A percentile compares a stretch with the other conserved stretches of the same genome.
These are phyloP conservation scores for Earliella scabrosa DNA, from an alignment of 1,284 basidiomycete genomes.

Conservation along the genomic window DNA sequence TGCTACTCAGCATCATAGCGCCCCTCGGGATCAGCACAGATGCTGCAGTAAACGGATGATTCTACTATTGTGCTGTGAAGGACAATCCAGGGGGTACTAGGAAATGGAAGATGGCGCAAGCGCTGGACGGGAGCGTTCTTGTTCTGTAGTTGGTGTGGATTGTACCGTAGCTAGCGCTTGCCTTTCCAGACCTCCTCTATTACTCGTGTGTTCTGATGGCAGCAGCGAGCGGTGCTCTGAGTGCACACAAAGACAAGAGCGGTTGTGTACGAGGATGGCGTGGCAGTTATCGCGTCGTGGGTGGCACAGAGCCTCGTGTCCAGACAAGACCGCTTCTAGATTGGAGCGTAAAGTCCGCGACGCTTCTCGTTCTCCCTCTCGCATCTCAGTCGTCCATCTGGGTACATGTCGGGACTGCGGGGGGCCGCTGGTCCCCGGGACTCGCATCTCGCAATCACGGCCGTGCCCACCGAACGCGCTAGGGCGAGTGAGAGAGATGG, in stretches of 20 bases:
- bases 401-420: conserved; percentile 2
- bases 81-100: background rate
- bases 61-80: background rate
- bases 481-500: too few species aligned
- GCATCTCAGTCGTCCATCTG: background rate
- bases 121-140: background rate
- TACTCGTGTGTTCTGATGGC: background rate
- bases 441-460: background rate
- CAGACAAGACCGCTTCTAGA: background rate
- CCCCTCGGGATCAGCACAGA: background rate
- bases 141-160: background rate
- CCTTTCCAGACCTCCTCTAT: background rate
- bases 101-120: background rate
- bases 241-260: background rate
- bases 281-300: background rate
- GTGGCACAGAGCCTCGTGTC: conserved; percentile 12
- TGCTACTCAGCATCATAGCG: background rate
- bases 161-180: background rate
- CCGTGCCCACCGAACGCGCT: background rate
- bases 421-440: conserved; percentile 8
- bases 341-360: background rate
- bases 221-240: background rate
- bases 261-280: background rate
- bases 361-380: background rate
- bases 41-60: background rate